Evolutionary conservation across 805 yeast species (phyloP), one percentile per base, ranked within the genome.

Genomic region (Ogataea sp.): DNA sequence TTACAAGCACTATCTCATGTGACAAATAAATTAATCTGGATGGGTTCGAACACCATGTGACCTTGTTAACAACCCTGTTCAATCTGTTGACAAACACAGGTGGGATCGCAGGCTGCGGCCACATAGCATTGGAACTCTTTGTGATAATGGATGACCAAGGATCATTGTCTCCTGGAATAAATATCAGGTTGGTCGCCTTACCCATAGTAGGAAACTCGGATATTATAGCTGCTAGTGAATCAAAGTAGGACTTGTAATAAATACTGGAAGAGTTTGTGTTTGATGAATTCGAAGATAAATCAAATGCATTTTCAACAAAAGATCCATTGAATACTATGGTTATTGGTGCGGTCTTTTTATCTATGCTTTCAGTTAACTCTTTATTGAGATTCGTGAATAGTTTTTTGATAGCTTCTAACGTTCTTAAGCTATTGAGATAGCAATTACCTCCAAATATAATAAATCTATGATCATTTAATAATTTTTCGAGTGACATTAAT

Each of bases 81-180:
- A 90, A 60, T 43, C 93, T 68, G 41, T 70, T 76, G 3, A 84
- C 77, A 54, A 90, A 89, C 2, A 82, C 61, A 20, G 67, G 64
- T 0, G 97, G 95, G 2, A 93, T 70, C 1, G 78, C 68, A 16
- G 67, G 64, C 51, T 81, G 83, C 0, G 98, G 98, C 79, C 86
- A 79, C 8, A 70, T 45, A 1, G 74, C 59, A 34, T 69, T 58
- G 0, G 79, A 67, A 4, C 90, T 88, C 37, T 80, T 67, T 1
- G 83, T 71, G 36, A 71, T 73, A 39, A 80, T 67, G 1, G 93
- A 75, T 27, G 80, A 79, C 97, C 97, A 93, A 0, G 96, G 96
- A 60, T 93, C 99, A 48, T 86, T 83, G 32, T 77, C 75, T 1
- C 98, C 97, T 0, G 97, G 97, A 1, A 90, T 65, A 42, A 93